These are phyloP conservation scores for Mycena filopes DNA, from an alignment of 768 basidiomycete species.

Conservation along the genomic window DNA sequence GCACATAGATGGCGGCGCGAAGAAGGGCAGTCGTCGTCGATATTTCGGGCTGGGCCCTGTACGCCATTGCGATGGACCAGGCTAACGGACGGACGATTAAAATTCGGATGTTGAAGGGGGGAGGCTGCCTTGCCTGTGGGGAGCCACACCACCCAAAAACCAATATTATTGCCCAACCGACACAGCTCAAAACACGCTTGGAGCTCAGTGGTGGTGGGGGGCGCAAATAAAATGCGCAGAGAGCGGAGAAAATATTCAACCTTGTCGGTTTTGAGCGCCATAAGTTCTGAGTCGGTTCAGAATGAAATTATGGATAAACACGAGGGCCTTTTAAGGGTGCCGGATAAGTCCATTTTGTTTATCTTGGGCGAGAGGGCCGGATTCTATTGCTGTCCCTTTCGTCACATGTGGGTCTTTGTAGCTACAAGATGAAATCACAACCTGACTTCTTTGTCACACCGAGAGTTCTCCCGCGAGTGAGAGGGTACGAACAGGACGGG, in stretches of 20 bases:
- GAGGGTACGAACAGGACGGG: neutral
- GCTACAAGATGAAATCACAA: conserved; percentile 21
- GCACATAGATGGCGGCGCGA: conserved; percentile 38
- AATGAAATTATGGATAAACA: conserved; percentile 6
- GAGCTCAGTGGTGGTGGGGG: conserved; percentile 36
- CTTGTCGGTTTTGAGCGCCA: conserved; percentile 16
- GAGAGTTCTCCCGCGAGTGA: conserved; percentile 16
- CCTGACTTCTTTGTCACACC: conserved; percentile 26
- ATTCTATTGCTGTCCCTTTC: conserved; percentile 10
- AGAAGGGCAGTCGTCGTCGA: conserved; percentile 31
- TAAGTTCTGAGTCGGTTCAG: neutral
- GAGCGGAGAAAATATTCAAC: conserved; percentile 4
- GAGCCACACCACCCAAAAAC: conserved; percentile 44
- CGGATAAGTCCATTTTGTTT: conserved; percentile 9
- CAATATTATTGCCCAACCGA: conserved; percentile 45
- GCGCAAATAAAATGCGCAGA: conserved; percentile 25
- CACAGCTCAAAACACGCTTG: conserved; percentile 47
- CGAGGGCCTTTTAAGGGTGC: neutral
- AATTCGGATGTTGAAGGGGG: neutral
- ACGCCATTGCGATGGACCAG: conserved; percentile 46
- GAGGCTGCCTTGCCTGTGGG: conserved; percentile 36
- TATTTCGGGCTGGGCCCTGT: conserved; percentile 38
- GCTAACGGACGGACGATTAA: conserved; percentile 27
- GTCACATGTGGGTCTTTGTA: conserved; percentile 20
- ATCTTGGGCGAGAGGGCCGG: conserved; percentile 7